Evolutionary conservation across 2,329 filamentous ascomycete genomes (phyloP), one percentile per base, ranked within the genome.

Genomic region (Phialophora macrospora): DNA sequence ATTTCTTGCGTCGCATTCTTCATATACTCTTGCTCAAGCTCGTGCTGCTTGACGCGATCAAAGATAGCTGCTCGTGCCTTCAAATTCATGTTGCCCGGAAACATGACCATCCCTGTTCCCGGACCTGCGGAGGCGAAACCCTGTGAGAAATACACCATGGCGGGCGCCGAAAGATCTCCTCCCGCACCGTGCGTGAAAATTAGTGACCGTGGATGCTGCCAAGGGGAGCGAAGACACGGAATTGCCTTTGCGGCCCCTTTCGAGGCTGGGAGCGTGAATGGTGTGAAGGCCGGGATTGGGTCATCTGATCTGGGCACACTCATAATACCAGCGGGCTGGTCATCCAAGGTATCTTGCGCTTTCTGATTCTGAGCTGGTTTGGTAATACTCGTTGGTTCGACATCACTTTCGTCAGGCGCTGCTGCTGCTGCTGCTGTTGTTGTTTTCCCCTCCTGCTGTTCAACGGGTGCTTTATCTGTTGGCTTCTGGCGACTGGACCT

Each of bases 131-230:
- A 44, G 6, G 65, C 65, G 41, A 69, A 69, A 1, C 71, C 71
- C 8, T 62, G 49, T 0, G 66, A 65, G 57, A 72, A 72, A 51
- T 69, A 49, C 54, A 62, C 55, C 56, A 68, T 65, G 8, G 70
- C 70, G 0, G 71, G 61, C 4, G 69, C 68, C 0, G 60, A 60
- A 9, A 72, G 56, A 4, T 66, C 70, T 28, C 71, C 71, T 14
- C 71, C 71, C 1, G 71, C 70, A 24, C 71, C 71, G 41, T 72
- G 71, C 4, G 71, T 72, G 64, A 72, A 72, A 30, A 72, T 60
- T 26, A 72, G 54, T 24, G 49, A 12, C 4, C 4, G 46, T n/a
- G 22, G 17, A 2, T 55, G 28, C n/a, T 30, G 48, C 4, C 20
- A 20, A 5, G 60, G 55, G 12, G 38, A 22, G 34, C 38, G 55